Conservation (phyloP, 495 filamentous ascomycete species). For the Penicillium nucicola region DNA sequence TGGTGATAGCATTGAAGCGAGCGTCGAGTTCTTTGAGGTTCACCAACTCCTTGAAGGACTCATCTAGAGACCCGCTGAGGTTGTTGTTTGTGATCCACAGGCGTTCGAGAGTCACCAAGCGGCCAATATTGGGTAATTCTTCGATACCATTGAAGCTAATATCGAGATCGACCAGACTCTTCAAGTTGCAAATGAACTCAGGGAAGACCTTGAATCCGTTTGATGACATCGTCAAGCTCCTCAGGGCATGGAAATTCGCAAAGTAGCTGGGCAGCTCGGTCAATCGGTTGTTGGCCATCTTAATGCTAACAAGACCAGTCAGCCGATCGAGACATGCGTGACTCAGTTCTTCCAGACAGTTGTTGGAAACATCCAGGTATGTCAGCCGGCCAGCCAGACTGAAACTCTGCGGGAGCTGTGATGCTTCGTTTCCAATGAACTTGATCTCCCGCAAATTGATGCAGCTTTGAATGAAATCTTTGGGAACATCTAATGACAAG, state of each 20-base stretch:
- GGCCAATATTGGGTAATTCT: conserved; percentile 73
- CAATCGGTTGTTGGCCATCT: conserved; percentile 88
- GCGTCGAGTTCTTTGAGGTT: conserved; percentile 91
- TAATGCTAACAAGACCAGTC: conserved; percentile 79
- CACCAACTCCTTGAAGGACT: conserved; percentile 62
- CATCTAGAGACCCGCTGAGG: conserved; percentile 68
- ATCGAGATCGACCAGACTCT: conserved; percentile 86
- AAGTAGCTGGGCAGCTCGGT: conserved; percentile 76
- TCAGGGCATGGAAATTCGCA: conserved; percentile 66
- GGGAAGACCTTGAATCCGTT: conserved; percentile 88
- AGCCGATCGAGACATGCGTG: conserved; percentile 72
- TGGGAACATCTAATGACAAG: conserved; percentile 85
- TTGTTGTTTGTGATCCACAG: conserved; percentile 96
- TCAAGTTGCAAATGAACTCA: conserved; percentile 74
- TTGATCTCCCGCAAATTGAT: conserved; percentile 91
- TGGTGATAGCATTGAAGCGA: conserved; percentile 83
- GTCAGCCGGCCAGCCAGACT: conserved; percentile 77
- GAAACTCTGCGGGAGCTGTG: conserved; percentile 80
- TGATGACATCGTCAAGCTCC: conserved; percentile 85
- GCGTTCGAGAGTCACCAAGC: conserved; percentile 73
- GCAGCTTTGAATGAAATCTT: conserved; percentile 95
- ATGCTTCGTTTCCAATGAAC: conserved; percentile 87
- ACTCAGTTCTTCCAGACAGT: conserved; percentile 81
- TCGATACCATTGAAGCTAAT: conserved; percentile 94
- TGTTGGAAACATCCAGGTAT: conserved; percentile 91